These are phyloP conservation scores for Neofusicoccum sp. DNA, from an alignment of 2,329 filamentous ascomycete species.

Conservation along the genomic window DNA sequence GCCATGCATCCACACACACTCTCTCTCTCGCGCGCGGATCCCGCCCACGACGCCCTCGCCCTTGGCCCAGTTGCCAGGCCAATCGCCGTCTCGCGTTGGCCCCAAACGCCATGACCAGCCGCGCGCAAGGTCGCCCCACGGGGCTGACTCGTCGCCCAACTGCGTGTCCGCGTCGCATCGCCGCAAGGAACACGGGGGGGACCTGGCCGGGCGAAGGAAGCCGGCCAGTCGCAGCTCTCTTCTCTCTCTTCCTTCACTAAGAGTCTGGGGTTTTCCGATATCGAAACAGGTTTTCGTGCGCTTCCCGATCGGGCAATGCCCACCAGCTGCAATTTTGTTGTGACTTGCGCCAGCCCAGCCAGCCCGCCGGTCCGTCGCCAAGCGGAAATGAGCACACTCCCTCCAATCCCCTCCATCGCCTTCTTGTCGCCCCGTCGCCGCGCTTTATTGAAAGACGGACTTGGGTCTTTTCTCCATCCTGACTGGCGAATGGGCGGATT, in stretches of 20 bases:
- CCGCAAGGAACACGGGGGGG: background rate
- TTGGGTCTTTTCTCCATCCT: too few relatives aligned
- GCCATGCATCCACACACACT: conserved; percentile 37
- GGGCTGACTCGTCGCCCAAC: conserved; percentile 1
- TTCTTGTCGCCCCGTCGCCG: background rate
- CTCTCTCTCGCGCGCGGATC: conserved; percentile 22
- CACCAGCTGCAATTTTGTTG: background rate
- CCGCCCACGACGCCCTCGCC: conserved; percentile 30
- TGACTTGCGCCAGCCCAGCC: background rate
- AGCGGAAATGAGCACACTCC: background rate
- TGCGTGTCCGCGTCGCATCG: background rate
- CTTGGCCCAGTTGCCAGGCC: conserved; percentile 31
- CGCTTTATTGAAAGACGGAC: background rate
- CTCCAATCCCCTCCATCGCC: background rate
- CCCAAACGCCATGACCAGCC: background rate
- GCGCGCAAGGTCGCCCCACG: background rate
- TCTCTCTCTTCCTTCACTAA: too few relatives aligned
- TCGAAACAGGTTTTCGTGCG: conserved; percentile 9
- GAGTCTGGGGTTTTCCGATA: background rate
- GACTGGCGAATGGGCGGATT: too few relatives aligned
- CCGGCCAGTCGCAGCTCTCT: too few relatives aligned
- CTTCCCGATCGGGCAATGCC: conserved; percentile 6
- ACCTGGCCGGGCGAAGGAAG: too few relatives aligned
- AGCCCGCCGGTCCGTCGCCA: background rate
- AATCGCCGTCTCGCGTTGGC: background rate